Evolutionary conservation across 1,284 basidiomycete species (phyloP), one percentile per base, ranked within the genome.

Genomic region (Violaceomyces palustris): DNA sequence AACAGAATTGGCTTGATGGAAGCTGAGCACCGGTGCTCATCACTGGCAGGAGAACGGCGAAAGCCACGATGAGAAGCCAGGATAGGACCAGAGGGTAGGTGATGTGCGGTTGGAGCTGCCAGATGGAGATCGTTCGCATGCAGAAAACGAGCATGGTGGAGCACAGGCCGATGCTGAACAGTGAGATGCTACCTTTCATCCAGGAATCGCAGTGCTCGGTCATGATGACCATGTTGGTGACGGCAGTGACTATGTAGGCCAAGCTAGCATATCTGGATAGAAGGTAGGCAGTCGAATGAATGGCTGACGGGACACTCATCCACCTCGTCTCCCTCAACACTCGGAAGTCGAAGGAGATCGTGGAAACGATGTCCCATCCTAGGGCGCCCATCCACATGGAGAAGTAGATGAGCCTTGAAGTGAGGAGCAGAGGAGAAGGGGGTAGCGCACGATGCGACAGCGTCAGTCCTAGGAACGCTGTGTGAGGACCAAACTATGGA

Each of bases 351-450:
- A 67, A 64, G 9, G 36, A 23, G 25, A 61, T 38, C 29, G 59
- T 60, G 39, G 50, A 56, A 34, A 67, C 46, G 21, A 67, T 56
- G 34, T 67, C 64, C 64, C 63, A 67, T 9, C 62, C 64, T 11
- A 65, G 51, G 3, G 63, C 64, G 29, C 64, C 64, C 44, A 65
- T 55, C 62, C 64, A 67, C 45, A 63, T 53, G 32, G 63, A 66
- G 18, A 47, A 47, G 51, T 55, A 61, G 45, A 66, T 56, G 48
- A 64, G 44, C 17, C 48, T 49, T 18, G 19, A 10, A 37, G 7
- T 8, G 19, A 8, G 9, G 14, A 15, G n/a, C 8, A 18, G 24
- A 37, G 7, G 35, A 15, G 7, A 18, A 18, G 35, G 35, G 23
- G n/a, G 37, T n/a, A 24, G n/a, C n/a, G n/a, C n/a, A n/a, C n/a